These are phyloP conservation scores for Pezicula neosporulosa DNA, from an alignment of 2,329 filamentous ascomycete species.

Conservation along the genomic window DNA sequence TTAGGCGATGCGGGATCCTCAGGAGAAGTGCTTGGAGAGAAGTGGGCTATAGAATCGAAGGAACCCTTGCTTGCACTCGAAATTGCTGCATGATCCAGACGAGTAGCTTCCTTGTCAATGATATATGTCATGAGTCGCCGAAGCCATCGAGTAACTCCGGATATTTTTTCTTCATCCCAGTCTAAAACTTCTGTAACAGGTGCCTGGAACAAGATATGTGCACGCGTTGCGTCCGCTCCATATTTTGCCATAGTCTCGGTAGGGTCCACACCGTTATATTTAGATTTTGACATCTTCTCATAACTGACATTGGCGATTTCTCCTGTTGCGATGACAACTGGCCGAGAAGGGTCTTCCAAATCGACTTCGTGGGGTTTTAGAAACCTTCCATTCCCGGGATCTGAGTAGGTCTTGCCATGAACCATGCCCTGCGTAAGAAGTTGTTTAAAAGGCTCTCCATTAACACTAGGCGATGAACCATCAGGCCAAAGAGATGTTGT, in stretches of 20 bases:
- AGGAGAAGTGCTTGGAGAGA: too few species aligned
- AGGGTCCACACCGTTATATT: conserved; percentile 87
- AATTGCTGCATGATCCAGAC: too few species aligned
- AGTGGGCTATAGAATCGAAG: too few species aligned
- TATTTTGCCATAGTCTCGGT: conserved; percentile 67
- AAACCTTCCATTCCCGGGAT: conserved; percentile 73
- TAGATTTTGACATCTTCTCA: conserved; percentile 96
- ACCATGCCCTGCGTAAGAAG: conserved; percentile 92
- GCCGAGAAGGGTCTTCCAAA: conserved; percentile 48
- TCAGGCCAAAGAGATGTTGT: conserved; percentile 46
- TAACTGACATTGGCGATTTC: conserved; percentile 59
- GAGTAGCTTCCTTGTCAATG: too few species aligned
- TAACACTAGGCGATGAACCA: conserved; percentile 32
- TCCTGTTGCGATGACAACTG: conserved; percentile 60
- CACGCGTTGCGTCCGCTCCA: conserved; percentile 79
- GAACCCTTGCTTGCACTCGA: too few species aligned
- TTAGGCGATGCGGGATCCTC: too few species aligned
- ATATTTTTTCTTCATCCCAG: conserved; percentile 83
- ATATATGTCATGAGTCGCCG: conserved; percentile 61
- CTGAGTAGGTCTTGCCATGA: conserved; percentile 77
- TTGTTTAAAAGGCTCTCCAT: conserved; percentile 75
- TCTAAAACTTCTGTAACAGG: conserved; percentile 80
- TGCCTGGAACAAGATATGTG: conserved; percentile 86
- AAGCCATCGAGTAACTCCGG: conserved; percentile 80
- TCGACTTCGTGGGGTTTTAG: conserved; percentile 75